Evolutionary conservation across 495 filamentous ascomycete genomes (phyloP).

Genomic region (Aspergillus avenaceus): DNA sequence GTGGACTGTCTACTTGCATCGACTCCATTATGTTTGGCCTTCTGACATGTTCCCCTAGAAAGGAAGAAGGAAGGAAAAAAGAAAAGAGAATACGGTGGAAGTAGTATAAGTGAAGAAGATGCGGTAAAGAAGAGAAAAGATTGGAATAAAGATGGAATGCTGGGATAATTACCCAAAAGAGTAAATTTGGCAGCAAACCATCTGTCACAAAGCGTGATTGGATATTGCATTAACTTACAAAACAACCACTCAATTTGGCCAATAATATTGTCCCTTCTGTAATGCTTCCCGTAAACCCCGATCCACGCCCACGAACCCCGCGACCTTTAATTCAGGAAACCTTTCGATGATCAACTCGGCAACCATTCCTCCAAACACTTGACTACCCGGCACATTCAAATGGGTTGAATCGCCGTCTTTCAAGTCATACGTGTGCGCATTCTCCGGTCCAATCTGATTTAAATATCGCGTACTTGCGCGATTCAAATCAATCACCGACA

Average conservation of each 20-base stretch:
- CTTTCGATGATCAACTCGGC: conserved; percentile 29
- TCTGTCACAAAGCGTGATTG: too few relatives aligned
- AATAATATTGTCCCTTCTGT: conserved; percentile 24
- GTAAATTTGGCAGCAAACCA: conserved; percentile 3
- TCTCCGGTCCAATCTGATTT: conserved; percentile 37
- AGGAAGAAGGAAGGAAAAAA: too few relatives aligned
- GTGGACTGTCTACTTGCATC: background rate
- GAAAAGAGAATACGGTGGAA: too few relatives aligned
- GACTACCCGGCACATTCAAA: conserved; percentile 35
- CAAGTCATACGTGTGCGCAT: conserved; percentile 38
- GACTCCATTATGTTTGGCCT: conserved; percentile 4
- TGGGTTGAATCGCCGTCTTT: conserved; percentile 39
- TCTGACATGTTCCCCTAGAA: too few relatives aligned
- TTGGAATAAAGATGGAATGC: background rate
- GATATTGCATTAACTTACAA: too few relatives aligned
- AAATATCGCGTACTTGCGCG: conserved; percentile 36
- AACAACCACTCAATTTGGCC: conserved; percentile 7
- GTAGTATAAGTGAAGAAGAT: too few relatives aligned
- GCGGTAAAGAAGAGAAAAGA: too few relatives aligned
- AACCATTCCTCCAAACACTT: conserved; percentile 47
- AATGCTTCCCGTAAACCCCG: conserved; percentile 26
- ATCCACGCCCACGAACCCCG: conserved; percentile 24
- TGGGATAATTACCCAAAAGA: background rate
- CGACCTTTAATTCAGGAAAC: conserved; percentile 12
- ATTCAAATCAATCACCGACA: conserved; percentile 41